phyloP scores from a whole-genome alignment of 2,329 filamentous ascomycete species.

The Pseudopithomyces maydicus region DNA sequence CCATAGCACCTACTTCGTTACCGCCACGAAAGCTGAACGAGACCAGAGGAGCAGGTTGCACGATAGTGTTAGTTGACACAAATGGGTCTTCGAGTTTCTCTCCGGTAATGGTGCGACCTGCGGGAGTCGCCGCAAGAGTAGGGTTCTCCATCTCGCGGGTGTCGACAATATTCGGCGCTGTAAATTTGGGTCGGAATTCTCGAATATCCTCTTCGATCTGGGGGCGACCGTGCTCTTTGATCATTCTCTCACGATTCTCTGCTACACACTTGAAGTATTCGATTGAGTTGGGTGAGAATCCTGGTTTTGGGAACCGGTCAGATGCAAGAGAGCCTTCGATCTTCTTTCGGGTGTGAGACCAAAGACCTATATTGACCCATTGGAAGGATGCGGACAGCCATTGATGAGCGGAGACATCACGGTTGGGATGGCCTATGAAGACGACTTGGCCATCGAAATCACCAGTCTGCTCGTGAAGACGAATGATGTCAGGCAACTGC shows the following conservation, averaged over 20 bases:
- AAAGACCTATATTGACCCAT: conserved; percentile 54
- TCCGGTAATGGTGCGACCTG: conserved; percentile 13
- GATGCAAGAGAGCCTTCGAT: conserved; percentile 52
- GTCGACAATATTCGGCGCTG: conserved; percentile 8
- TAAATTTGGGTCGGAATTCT: conserved; percentile 2
- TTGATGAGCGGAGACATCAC: conserved; percentile 54
- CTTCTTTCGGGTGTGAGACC: conserved; percentile 47
- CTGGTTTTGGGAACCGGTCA: conserved; percentile 46
- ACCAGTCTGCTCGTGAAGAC: conserved; percentile 38
- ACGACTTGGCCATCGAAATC: conserved; percentile 49
- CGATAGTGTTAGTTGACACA: conserved; percentile 13
- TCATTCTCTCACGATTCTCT: conserved; percentile 39
- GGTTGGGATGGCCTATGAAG: conserved; percentile 54
- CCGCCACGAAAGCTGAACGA: neutral
- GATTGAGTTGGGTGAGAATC: conserved; percentile 43
- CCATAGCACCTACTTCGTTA: conserved; percentile 19
- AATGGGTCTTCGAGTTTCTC: conserved; percentile 36
- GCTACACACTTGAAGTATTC: conserved; percentile 51
- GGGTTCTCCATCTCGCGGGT: neutral
- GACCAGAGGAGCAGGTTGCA: neutral
- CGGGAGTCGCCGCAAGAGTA: neutral
- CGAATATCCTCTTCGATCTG: conserved; percentile 6
- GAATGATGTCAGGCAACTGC: conserved; percentile 49
- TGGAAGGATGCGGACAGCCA: conserved; percentile 48
- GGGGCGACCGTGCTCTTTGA: conserved; percentile 15